A percentile compares a stretch with the other conserved stretches of the same genome.
Evolutionary conservation across 2,329 filamentous ascomycete species (phyloP).

Genomic region (Ramularia endophylla): DNA sequence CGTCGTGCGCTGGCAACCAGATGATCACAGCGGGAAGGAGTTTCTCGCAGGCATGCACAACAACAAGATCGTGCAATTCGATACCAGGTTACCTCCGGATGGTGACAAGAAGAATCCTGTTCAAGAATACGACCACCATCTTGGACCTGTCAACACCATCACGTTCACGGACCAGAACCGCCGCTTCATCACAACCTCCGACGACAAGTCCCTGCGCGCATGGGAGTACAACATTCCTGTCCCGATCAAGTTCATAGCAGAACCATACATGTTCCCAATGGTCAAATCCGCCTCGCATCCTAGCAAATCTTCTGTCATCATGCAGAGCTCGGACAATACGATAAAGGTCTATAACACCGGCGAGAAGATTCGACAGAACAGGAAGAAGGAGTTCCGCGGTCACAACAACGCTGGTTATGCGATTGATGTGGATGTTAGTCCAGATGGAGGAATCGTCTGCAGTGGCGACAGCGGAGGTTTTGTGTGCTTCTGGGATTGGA

Average conservation of each 20-base stretch:
- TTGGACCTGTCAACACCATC: slow-evolving; percentile 97
- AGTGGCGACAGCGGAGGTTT: slow-evolving; percentile 84
- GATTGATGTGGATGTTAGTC: slow-evolving; percentile 80
- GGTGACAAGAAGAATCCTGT: slow-evolving; percentile 55
- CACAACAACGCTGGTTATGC: slow-evolving; percentile 95
- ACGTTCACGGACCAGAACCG: slow-evolving; percentile 92
- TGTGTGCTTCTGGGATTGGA: slow-evolving; percentile 98
- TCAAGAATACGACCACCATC: slow-evolving; percentile 97
- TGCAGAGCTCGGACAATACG: slow-evolving; percentile 92
- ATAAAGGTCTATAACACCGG: slow-evolving; percentile 92
- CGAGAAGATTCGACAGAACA: slow-evolving; percentile 94
- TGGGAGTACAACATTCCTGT: slow-evolving; percentile 99
- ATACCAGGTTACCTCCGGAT: slow-evolving; percentile 61
- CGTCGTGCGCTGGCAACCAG: slow-evolving; percentile 88
- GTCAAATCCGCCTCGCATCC: slow-evolving; percentile 80
- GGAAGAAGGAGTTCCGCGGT: slow-evolving; percentile 92
- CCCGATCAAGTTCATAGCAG: slow-evolving; percentile 96
- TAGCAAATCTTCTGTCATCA: slow-evolving; percentile 87
- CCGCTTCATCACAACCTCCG: slow-evolving; percentile 95
- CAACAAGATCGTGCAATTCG: slow-evolving; percentile 98
- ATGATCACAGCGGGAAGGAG: slow-evolving; percentile 69
- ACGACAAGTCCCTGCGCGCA: slow-evolving; percentile 90
- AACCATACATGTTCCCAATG: slow-evolving; percentile 97
- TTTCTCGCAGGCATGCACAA: slow-evolving; percentile 97
- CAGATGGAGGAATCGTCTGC: slow-evolving; percentile 86